Evolutionary conservation across 768 basidiomycete species (phyloP).

Genomic region (Leccinum arenicola): DNA sequence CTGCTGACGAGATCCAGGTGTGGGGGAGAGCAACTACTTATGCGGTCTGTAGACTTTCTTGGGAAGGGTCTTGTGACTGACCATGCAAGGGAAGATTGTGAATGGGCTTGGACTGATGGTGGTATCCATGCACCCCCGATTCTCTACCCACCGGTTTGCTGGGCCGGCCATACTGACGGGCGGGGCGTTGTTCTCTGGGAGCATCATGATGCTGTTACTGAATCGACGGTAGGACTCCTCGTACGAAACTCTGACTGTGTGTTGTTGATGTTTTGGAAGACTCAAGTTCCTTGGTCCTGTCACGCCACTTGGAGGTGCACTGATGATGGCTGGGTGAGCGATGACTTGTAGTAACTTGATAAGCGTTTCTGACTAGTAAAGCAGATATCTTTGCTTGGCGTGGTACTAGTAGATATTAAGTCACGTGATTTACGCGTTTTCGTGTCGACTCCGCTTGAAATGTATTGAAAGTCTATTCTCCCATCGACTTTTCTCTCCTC

Average conservation of each 20-base stretch:
- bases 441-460: constrained; percentile 48
- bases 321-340: constrained; percentile 68
- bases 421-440: constrained; percentile 43
- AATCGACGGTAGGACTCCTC: constrained; percentile 35
- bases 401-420: constrained; percentile 33
- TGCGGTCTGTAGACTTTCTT: constrained; percentile 42
- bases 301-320: constrained; percentile 61
- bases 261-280: constrained; percentile 24
- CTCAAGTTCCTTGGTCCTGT: constrained; percentile 57
- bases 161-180: constrained; percentile 65
- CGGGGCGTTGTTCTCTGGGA: constrained; percentile 57
- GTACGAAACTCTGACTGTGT: not conserved
- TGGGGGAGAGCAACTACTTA: constrained; percentile 65
- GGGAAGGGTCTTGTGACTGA: constrained; percentile 9
- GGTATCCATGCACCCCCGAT: constrained; percentile 61
- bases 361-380: constrained; percentile 5
- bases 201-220: constrained; percentile 55
- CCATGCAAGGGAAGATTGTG: constrained; percentile 44
- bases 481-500: constrained; percentile 16
- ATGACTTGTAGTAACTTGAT: not conserved
- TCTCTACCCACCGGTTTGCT: constrained; percentile 58
- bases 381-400: constrained; percentile 53
- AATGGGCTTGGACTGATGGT: constrained; percentile 67
- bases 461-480: constrained; percentile 22
- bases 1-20: constrained; percentile 51